Evolutionary conservation across 768 basidiomycete species (phyloP).

Genomic region (Ramaria rubella): DNA sequence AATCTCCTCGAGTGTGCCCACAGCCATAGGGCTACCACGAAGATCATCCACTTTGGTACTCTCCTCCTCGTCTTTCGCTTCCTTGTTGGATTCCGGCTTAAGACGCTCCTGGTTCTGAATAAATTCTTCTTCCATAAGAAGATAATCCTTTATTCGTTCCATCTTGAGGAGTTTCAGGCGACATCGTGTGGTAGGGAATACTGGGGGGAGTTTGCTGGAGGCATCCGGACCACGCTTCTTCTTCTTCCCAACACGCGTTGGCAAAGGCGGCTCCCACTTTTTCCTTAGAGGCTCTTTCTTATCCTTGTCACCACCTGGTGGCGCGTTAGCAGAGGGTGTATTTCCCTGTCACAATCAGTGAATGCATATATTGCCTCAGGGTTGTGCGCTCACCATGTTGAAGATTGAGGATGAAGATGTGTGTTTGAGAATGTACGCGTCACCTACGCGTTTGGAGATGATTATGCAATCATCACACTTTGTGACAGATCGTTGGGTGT

Average conservation of each 20-base stretch:
- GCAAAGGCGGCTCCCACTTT: constrained; percentile 98
- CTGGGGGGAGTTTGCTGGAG: constrained; percentile 84
- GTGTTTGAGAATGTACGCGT: too few relatives aligned
- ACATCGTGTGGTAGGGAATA: constrained; percentile 93
- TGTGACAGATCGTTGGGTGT: too few relatives aligned
- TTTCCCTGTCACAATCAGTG: constrained; percentile 49
- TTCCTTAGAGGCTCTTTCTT: constrained; percentile 64
- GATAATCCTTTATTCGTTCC: constrained; percentile 97
- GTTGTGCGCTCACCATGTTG: too few relatives aligned
- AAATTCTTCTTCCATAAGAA: constrained; percentile 93
- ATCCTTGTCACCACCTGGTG: constrained; percentile 30
- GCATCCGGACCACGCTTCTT: constrained; percentile 88
- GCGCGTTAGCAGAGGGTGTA: constrained; percentile 54
- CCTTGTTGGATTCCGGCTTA: constrained; percentile 78
- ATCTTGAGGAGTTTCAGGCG: constrained; percentile 90
- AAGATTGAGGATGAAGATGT: too few relatives aligned
- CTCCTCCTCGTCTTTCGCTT: constrained; percentile 96
- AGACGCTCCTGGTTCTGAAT: constrained; percentile 87
- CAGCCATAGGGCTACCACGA: constrained; percentile 95
- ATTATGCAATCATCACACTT: too few relatives aligned
- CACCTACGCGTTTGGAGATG: too few relatives aligned
- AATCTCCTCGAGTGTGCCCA: constrained; percentile 96
- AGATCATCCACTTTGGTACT: constrained; percentile 89
- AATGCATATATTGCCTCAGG: neutral
- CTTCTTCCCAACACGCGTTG: constrained; percentile 95